Base-by-base conservation (phyloP, 108 stramenopile genomes). In the Skeletonema costatum region DNA sequence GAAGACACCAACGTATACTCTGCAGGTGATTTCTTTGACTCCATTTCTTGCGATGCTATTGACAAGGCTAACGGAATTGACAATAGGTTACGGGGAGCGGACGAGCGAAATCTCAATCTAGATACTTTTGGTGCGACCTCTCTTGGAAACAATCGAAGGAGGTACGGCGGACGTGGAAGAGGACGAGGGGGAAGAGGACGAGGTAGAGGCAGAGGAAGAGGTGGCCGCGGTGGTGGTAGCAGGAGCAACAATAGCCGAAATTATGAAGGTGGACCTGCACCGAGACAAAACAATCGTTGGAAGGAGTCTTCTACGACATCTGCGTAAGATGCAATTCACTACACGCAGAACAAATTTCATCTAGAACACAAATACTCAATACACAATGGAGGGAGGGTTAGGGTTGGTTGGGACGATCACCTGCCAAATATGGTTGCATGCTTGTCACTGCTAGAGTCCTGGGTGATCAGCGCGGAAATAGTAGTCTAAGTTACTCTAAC, bases 91-190 rank as follows among this genome's bases (percentile, higher is more conserved):
- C 85, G 92, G 38, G 92, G 92, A 1, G 80, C 85, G 5, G 71
- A 76, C 13, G 94, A 96, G 65, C 85, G 92, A 58, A 86, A 77
- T 60, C 68, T 96, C 67, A 96, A 96, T 76, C 85, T 92, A 31
- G 94, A 96, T 76, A 93, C 94, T 10, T 96, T 96, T 85, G 94
- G 94, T 31, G 94, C 94, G 0, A 88, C 89, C 0, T 89, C 90
- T 41, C 75, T 96, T 50, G 82, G 75, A 16, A 71, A 88, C 63
- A 66, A 86, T 3, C 33, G 80, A 79, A 41, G 65, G 78, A 60
- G 86, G 84, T 33, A 48, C 86, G 16, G 76, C 87, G 33, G 48
- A 70, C 13, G 85, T 84, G 46, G 68, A 53, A 32, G 38, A 69
- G 17, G 70, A 51, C 44, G 44, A 70, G 35, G 39, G 39, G 44